Evolutionary conservation across 2,329 filamentous ascomycete species (phyloP).

Genomic region (Fusarium nisikadoi): DNA sequence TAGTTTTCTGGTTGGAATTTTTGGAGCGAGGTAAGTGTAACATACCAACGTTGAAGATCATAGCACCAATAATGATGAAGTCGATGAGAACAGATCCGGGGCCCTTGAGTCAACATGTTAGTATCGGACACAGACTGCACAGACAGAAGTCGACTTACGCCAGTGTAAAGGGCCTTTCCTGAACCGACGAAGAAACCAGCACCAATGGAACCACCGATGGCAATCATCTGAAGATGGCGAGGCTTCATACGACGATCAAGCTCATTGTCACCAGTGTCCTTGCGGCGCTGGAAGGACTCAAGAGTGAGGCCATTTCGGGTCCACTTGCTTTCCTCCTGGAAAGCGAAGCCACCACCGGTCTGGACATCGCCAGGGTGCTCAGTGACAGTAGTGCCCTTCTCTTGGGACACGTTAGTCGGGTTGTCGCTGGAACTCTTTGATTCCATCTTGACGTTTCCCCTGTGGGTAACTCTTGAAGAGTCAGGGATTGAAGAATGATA

Average conservation of each 20-base stretch:
- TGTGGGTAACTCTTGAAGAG: constrained; percentile 4
- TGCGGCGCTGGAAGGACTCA: constrained; percentile 40
- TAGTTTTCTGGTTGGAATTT: neutral
- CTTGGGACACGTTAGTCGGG: constrained; percentile 37
- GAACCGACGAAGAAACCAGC: constrained; percentile 72
- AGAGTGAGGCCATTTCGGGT: constrained; percentile 44
- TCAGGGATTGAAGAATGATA: constrained; percentile 19
- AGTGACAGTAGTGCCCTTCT: constrained; percentile 36
- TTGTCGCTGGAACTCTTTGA: constrained; percentile 34
- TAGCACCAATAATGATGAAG: constrained; percentile 67
- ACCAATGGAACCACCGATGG: constrained; percentile 70
- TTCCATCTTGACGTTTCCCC: constrained; percentile 34
- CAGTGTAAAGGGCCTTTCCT: constrained; percentile 62
- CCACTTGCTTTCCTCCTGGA: constrained; percentile 32
- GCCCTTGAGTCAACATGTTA: constrained; percentile 38
- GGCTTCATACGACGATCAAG: constrained; percentile 62
- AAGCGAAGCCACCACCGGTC: constrained; percentile 33
- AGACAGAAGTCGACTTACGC: constrained; percentile 46
- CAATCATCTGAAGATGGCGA: constrained; percentile 71
- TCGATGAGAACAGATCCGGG: constrained; percentile 59
- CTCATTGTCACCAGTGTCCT: constrained; percentile 40
- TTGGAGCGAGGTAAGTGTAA: neutral
- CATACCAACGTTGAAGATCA: constrained; percentile 67
- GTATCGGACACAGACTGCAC: neutral
- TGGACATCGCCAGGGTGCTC: constrained; percentile 30